phyloP scores from a whole-genome alignment of 352 stramenopile species.

The Globisporangium viniferum region DNA sequence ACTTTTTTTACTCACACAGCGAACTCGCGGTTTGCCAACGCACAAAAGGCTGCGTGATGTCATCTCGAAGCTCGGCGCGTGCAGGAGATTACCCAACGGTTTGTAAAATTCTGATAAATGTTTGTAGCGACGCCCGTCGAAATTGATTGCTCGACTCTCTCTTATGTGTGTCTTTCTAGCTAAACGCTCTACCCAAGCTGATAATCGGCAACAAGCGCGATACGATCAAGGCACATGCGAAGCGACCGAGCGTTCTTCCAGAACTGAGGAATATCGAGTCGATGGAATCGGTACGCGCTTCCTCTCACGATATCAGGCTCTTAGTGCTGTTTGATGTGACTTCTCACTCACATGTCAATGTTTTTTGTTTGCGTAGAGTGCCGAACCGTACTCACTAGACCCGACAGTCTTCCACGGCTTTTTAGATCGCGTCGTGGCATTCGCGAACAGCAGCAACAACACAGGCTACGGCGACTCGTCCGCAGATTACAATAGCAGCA shows the following conservation, averaged over 20 bases:
- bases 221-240: slow-evolving; percentile 27
- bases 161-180: slow-evolving; percentile 14
- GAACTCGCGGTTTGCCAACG: slow-evolving; percentile 50
- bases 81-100: slow-evolving; percentile 40
- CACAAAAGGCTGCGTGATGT: slow-evolving; percentile 53
- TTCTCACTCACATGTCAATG: neutral
- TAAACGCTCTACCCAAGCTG: slow-evolving; percentile 60
- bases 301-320: neutral
- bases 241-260: slow-evolving; percentile 23
- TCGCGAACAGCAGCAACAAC: slow-evolving; percentile 36
- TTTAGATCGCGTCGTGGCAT: slow-evolving; percentile 57
- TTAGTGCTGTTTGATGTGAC: neutral
- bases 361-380: slow-evolving; percentile 35
- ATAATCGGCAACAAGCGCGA: slow-evolving; percentile 85
- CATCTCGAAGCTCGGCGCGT: slow-evolving; percentile 15
- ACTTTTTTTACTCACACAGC: slow-evolving; percentile 4
- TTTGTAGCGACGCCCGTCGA: too few relatives aligned
- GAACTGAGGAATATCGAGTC: slow-evolving; percentile 52
- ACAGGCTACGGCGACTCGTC: slow-evolving; percentile 12
- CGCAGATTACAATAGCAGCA: slow-evolving; percentile 13
- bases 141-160: too few relatives aligned
- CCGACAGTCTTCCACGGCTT: slow-evolving; percentile 52
- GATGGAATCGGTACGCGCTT: slow-evolving; percentile 48
- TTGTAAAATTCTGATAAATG: neutral
- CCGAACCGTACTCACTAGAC: slow-evolving; percentile 52